Percentiles rank a stretch among this genome's conserved stretches.
Conservation (phyloP, 2,329 filamentous ascomycete species). For the Exserohilum turcica region DNA sequence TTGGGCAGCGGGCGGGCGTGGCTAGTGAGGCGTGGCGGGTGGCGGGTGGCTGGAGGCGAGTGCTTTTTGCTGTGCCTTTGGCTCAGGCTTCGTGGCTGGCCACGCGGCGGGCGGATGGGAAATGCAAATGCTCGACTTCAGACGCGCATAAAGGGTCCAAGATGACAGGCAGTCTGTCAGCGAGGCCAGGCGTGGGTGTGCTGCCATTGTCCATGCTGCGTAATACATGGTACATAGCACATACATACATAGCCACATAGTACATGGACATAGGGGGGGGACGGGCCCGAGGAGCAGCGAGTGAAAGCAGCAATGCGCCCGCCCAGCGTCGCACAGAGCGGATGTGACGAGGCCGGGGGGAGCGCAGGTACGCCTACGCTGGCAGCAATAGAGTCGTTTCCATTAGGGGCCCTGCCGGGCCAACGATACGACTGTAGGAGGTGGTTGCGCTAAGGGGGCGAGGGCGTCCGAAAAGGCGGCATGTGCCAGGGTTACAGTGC, state of each 20-base stretch:
- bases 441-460: conserved; percentile 8
- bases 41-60: too few relatives aligned
- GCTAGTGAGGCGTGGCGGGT: not conserved
- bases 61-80: too few relatives aligned
- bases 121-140: too few relatives aligned
- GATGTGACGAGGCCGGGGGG: conserved; percentile 15
- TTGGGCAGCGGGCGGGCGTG: not conserved
- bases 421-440: not conserved
- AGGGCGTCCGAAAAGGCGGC: conserved; percentile 21
- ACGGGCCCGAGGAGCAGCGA: conserved; percentile 1
- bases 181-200: too few relatives aligned
- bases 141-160: too few relatives aligned
- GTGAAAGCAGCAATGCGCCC: conserved; percentile 22
- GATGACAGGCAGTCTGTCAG: too few relatives aligned
- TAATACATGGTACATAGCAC: too few relatives aligned
- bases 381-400: conserved; percentile 11
- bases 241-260: too few relatives aligned
- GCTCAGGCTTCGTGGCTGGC: too few relatives aligned
- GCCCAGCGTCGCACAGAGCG: conserved; percentile 25
- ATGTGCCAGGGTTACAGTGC: conserved; percentile 21
- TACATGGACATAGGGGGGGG: too few relatives aligned
- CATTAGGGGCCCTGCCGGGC: not conserved
- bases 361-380: conserved; percentile 42
- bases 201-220: too few relatives aligned
- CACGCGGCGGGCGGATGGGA: too few relatives aligned